phyloP scores from a whole-genome alignment of 345 rosid genomes.

The Lepidium didymum region DNA sequence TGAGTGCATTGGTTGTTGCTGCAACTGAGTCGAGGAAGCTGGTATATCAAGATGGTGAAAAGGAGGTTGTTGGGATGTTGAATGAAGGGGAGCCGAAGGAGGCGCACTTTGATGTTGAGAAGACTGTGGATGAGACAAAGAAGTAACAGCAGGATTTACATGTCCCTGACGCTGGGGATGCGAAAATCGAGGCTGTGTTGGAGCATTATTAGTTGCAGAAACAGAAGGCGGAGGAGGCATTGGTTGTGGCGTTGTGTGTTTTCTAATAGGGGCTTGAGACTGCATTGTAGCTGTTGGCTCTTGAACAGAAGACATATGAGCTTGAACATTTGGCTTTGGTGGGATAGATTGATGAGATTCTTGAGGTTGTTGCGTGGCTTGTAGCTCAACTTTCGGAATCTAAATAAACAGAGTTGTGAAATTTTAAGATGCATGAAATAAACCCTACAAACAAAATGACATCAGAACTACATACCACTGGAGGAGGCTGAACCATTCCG shows the following conservation, averaged over 20 bases:
- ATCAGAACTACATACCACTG: conserved; percentile 46
- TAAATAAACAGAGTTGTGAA: conserved; percentile 21
- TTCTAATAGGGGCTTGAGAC: conserved; percentile 44
- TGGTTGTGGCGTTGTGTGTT: conserved; percentile 50
- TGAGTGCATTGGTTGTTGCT: conserved; percentile 61
- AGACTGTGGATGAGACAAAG: conserved; percentile 48
- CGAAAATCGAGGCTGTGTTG: conserved; percentile 52
- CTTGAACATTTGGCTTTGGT: conserved; percentile 45
- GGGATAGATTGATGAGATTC: conserved; percentile 46
- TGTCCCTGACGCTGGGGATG: conserved; percentile 67
- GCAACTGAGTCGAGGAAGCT: conserved; percentile 55
- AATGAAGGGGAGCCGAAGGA: conserved; percentile 45
- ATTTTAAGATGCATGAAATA: neutral
- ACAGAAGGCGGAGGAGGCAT: conserved; percentile 37
- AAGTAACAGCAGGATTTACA: conserved; percentile 39
- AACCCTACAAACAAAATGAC: neutral
- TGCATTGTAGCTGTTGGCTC: conserved; percentile 50
- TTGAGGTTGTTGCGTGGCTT: conserved; percentile 48
- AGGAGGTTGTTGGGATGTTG: conserved; percentile 45
- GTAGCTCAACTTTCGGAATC: conserved; percentile 63
- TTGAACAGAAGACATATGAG: conserved; percentile 40
- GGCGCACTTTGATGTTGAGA: conserved; percentile 49
- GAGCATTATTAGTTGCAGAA: conserved; percentile 43
- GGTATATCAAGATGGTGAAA: conserved; percentile 61
- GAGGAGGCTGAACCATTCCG: conserved; percentile 97